A percentile compares a stretch with the other conserved stretches of the same genome.
Evolutionary conservation across 1,284 basidiomycete species (phyloP).

Genomic region (Puccinia novopanici): DNA sequence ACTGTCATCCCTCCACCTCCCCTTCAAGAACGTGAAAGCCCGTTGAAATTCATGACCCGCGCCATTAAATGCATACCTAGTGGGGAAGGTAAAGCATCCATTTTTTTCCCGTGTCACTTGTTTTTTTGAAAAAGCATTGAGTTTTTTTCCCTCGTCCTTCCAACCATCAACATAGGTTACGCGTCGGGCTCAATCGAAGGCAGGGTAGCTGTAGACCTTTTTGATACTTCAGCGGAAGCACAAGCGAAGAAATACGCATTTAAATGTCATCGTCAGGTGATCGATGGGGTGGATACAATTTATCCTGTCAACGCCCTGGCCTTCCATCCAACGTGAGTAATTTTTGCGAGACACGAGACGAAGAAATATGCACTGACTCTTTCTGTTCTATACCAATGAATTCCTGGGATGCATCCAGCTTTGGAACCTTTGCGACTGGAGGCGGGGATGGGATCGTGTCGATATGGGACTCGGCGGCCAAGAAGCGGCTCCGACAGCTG

Average conservation of each 20-base stretch:
- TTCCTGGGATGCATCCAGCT: conserved; percentile 61
- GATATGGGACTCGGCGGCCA: conserved; percentile 95
- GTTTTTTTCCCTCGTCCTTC: not conserved
- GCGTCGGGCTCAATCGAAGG: conserved; percentile 93
- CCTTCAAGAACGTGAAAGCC: conserved; percentile 80
- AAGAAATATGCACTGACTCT: not conserved
- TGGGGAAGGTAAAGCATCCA: conserved; percentile 71
- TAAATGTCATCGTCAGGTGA: conserved; percentile 89
- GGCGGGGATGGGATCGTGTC: conserved; percentile 89
- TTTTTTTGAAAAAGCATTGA: conserved; percentile 32
- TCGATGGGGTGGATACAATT: conserved; percentile 92
- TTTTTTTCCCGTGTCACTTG: not conserved
- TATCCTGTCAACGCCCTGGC: conserved; percentile 94
- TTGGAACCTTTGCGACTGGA: conserved; percentile 90
- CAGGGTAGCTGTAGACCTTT: conserved; percentile 94
- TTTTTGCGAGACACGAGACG: conserved; percentile 3
- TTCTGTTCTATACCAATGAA: not conserved
- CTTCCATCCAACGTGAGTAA: conserved; percentile 79
- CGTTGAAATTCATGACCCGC: conserved; percentile 91
- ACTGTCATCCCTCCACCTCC: conserved; percentile 58
- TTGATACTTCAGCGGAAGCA: conserved; percentile 77
- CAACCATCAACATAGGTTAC: conserved; percentile 68
- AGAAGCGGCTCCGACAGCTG: conserved; percentile 89
- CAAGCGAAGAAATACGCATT: conserved; percentile 90
- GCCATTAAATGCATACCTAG: conserved; percentile 86